A percentile compares a stretch with the other conserved stretches of the same genome.
phyloP scores from a whole-genome alignment of 352 stramenopile species.

The Globisporangium acanthophoron region DNA sequence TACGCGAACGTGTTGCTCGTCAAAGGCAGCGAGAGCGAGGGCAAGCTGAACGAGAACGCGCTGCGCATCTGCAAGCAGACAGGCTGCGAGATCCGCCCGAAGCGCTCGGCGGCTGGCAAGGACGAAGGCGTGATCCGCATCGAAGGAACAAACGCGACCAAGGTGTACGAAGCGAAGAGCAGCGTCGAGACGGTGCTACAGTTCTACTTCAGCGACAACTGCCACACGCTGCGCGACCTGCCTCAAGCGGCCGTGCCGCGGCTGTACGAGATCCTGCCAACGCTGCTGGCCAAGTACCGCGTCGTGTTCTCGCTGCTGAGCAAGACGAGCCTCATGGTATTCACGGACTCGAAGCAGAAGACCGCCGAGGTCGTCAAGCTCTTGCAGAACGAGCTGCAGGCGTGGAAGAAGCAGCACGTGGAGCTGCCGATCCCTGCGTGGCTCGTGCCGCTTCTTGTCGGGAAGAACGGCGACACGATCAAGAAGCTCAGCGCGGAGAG shows the following conservation, averaged over 20 bases:
- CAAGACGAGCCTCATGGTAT: slow-evolving; percentile 56
- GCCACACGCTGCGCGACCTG: slow-evolving; percentile 42
- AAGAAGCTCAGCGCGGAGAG: slow-evolving; percentile 61
- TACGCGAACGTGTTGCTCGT: slow-evolving; percentile 52
- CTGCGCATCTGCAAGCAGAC: slow-evolving; percentile 72
- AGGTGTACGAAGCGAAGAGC: slow-evolving; percentile 70
- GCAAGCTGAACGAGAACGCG: slow-evolving; percentile 69
- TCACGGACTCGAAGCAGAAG: slow-evolving; percentile 55
- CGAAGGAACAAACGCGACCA: slow-evolving; percentile 49
- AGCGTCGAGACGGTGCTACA: slow-evolving; percentile 70
- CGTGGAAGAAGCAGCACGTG: slow-evolving; percentile 66
- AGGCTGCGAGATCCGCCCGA: slow-evolving; percentile 67
- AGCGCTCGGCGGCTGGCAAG: slow-evolving; percentile 18
- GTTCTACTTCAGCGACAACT: slow-evolving; percentile 69
- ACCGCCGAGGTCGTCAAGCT: slow-evolving; percentile 33
- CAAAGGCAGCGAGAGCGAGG: slow-evolving; percentile 22
- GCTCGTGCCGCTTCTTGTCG: slow-evolving; percentile 63
- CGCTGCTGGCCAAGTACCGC: slow-evolving; percentile 39
- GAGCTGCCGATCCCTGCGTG: slow-evolving; percentile 55
- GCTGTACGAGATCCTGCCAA: slow-evolving; percentile 58
- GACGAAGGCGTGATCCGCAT: slow-evolving; percentile 52
- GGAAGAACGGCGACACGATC: slow-evolving; percentile 75
- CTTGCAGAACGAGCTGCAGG: slow-evolving; percentile 41
- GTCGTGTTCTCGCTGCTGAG: slow-evolving; percentile 57
- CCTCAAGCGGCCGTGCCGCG: slow-evolving; percentile 41